phyloP scores from a whole-genome alignment of 2,329 filamentous ascomycete genomes.

The Rhynchosporium secalis region DNA sequence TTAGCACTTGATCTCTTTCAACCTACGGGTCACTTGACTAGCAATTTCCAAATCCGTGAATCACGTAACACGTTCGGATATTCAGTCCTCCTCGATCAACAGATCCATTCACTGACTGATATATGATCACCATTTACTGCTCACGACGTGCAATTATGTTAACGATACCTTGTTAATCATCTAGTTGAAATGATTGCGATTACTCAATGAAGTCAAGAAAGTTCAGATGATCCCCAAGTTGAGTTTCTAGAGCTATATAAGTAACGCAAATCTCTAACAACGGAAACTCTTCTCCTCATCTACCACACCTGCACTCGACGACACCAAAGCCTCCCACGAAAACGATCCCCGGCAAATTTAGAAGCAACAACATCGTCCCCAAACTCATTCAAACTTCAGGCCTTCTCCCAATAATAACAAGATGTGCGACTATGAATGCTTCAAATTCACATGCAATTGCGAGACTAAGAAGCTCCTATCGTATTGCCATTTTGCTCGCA shows the following conservation, averaged over 20 bases:
- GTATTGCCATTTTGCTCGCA: slow-evolving; percentile 17
- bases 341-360: not conserved
- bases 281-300: not conserved
- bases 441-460: not conserved
- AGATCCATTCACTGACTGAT: too few relatives aligned
- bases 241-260: not conserved
- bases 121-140: too few relatives aligned
- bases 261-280: not conserved
- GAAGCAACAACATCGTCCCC: not conserved
- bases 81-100: too few relatives aligned
- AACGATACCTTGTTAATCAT: not conserved
- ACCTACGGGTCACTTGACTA: too few relatives aligned
- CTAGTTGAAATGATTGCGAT: not conserved
- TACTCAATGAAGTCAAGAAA: not conserved
- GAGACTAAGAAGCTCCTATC: not conserved
- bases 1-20: too few relatives aligned
- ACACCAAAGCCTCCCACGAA: not conserved
- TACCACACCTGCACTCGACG: not conserved
- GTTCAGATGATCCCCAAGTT: not conserved
- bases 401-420: not conserved
- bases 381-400: not conserved
- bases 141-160: too few relatives aligned
- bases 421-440: slow-evolving; percentile 9
- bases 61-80: too few relatives aligned
- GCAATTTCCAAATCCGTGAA: too few relatives aligned